phyloP scores from a whole-genome alignment of 257 asterid species.

The Ajuga chamaepitys region DNA sequence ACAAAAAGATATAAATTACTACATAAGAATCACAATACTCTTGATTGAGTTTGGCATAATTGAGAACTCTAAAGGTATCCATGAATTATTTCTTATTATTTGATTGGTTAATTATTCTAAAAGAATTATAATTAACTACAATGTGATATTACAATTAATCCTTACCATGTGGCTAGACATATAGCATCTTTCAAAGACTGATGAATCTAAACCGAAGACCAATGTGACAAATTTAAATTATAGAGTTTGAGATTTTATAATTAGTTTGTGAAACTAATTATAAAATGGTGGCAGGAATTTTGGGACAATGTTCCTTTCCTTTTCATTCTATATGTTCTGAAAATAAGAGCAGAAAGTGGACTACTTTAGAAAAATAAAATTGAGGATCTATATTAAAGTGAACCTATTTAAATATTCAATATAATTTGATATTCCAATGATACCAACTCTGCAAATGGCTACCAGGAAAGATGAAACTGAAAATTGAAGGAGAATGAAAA shows the following conservation, averaged over 20 bases:
- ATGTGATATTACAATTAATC: background rate
- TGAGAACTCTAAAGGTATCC: background rate
- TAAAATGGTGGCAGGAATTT: no score
- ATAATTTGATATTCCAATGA: no score
- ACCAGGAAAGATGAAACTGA: no score
- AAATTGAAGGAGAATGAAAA: no score
- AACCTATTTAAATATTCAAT: no score
- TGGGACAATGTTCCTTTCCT: no score
- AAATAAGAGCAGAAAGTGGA: background rate
- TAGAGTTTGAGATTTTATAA: background rate
- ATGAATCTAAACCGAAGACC: constrained; percentile 4
- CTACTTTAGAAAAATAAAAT: background rate
- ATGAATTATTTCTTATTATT: background rate
- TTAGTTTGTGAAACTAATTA: no score
- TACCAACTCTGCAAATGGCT: no score
- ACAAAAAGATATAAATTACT: no score
- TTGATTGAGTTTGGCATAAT: background rate
- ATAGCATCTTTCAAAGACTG: constrained; percentile 10
- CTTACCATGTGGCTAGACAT: constrained; percentile 5
- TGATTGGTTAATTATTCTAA: background rate
- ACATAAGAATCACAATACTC: no score
- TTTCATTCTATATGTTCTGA: background rate
- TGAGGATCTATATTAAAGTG: constrained; percentile 13
- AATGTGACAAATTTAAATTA: background rate
- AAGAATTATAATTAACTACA: background rate